Base-by-base conservation (phyloP, 129 eudicot species). In the Scalesia atractyloides region DNA sequence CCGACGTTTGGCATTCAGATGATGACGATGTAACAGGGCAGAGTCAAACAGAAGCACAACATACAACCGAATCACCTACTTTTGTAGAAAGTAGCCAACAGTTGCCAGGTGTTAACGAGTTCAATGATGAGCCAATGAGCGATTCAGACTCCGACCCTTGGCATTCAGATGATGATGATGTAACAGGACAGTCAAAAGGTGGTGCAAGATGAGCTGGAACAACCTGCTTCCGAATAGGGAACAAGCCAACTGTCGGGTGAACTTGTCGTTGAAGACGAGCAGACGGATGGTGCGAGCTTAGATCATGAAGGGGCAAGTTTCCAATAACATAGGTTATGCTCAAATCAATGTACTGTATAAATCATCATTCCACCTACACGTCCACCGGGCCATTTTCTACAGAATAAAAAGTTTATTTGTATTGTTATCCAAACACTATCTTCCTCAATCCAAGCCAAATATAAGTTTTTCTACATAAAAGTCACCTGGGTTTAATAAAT, bases 121-220 rank as follows among this genome's bases (percentile, higher is more conserved):
- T 15, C 6, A 17, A 69, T 34, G 48, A 51, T 5, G 50, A 41
- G 51, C 34, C 11, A 17, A 39, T 64, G 51, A 39, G 41, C 41
- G 51, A 30, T 68, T 68, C 63, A 52, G 50, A 70, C 4, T 49
- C 11, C 4, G 50, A 51, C 53, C 63, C 16, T 54, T 70, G 74
- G 64, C 11, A 15, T 70, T 53, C 52, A 39, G 39, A 33, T 14
- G 62, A 73, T 10, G 67, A 72, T 49, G 77, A 33, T 22, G 62
- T 47, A 33, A 61, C 47, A 30, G n/a, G 15, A 48, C 36, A 61
- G 24, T 63, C 24, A 63, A 16, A 16, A 63, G 8, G 48, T 2
- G 48, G 24, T n/a, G 22, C 48, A 63, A 15, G 5, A 15, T 63
- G 9, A 34, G 58, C 43, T 1, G 34, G 76, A 26, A 59, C 34